Conservation (phyloP, 768 basidiomycete species). For the Mycena chlorophos region DNA sequence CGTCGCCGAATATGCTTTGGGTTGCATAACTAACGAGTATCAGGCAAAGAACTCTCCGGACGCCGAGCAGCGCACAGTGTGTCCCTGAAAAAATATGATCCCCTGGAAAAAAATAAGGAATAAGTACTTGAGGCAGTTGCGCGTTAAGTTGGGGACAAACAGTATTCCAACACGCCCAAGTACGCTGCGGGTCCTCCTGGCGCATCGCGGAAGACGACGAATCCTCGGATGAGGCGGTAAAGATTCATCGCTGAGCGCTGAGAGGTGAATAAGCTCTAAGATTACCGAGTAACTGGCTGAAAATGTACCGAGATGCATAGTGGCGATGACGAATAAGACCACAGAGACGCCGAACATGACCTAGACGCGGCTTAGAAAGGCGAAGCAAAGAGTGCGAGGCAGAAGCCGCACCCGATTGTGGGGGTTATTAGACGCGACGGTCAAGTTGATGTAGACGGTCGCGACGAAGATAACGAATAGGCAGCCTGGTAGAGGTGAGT, state of each 20-base stretch:
- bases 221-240: constrained; percentile 7
- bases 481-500: constrained; percentile 5
- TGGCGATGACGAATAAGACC: constrained; percentile 23
- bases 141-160: not conserved
- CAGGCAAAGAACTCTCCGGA: no score
- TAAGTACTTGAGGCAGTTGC: not conserved
- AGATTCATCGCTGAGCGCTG: not conserved
- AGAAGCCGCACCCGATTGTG: constrained; percentile 9
- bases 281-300: not conserved
- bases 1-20: constrained; percentile 23
- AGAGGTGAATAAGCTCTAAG: not conserved
- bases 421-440: not conserved
- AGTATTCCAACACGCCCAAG: constrained; percentile 16
- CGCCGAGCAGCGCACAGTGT: no score
- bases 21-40: no score
- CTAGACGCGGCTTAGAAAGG: constrained; percentile 1
- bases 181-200: constrained; percentile 21
- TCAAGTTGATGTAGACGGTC: constrained; percentile 15
- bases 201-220: constrained; percentile 2
- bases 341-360: constrained; percentile 20
- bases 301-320: constrained; percentile 20
- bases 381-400: no score
- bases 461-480: constrained; percentile 16
- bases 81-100: constrained; percentile 24
- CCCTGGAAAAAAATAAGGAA: constrained; percentile 1